A percentile compares a stretch with the other conserved stretches of the same genome.
These are phyloP conservation scores for Triangularia verruculosa DNA, from an alignment of 2,329 filamentous ascomycete species.

Conservation along the genomic window DNA sequence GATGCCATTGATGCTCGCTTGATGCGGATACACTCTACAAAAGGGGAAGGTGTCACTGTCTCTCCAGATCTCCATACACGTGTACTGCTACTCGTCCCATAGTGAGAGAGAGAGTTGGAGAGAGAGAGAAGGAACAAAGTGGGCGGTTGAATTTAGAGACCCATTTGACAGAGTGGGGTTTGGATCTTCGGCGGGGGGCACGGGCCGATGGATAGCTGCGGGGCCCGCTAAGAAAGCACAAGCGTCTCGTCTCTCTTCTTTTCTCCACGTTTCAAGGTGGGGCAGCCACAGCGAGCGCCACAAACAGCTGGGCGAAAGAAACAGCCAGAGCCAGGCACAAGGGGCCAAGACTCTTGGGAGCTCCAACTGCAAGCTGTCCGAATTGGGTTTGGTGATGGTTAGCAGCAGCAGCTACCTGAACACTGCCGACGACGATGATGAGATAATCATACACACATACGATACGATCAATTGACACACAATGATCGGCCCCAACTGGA, in stretches of 20 bases:
- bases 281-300: neutral
- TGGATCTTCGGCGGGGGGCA: neutral
- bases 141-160: neutral
- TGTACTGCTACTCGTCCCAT: neutral
- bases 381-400: neutral
- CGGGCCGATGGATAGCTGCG: neutral
- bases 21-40: neutral
- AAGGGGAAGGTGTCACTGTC: constrained; percentile 11
- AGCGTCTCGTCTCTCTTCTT: neutral
- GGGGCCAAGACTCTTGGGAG: neutral
- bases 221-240: neutral
- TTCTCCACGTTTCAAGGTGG: neutral
- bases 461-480: neutral
- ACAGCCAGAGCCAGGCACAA: neutral
- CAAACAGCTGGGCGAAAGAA: neutral
- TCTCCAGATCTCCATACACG: neutral
- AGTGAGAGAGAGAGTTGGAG: neutral
- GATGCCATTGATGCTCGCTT: constrained; percentile 7
- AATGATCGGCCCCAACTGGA: neutral
- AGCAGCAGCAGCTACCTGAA: neutral
- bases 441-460: neutral
- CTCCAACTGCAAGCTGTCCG: neutral
- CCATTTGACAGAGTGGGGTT: no score
- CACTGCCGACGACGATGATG: neutral
- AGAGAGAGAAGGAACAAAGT: neutral